Evolutionary conservation across 2,329 filamentous ascomycete genomes (phyloP).

Genomic region (Fusarium torreyae): DNA sequence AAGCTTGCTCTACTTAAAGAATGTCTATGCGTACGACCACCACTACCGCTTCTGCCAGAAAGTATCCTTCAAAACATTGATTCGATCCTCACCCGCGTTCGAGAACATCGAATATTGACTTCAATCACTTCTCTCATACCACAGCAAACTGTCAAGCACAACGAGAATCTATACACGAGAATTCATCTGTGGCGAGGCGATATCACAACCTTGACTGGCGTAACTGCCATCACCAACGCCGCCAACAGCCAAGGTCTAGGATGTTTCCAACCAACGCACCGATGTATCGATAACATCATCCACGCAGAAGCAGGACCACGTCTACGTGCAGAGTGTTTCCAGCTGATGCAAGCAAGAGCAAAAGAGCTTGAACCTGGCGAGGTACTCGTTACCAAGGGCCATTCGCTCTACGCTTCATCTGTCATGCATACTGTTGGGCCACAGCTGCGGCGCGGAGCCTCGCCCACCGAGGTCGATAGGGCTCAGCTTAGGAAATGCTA

Average conservation of each 20-base stretch:
- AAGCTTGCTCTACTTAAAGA: conserved; percentile 35
- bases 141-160: background rate
- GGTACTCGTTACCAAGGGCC: conserved; percentile 20
- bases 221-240: conserved; percentile 45
- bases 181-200: conserved; percentile 43
- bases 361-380: conserved; percentile 28
- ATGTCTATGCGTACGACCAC: conserved; percentile 31
- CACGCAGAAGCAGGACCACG: conserved; percentile 42
- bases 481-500: conserved; percentile 35
- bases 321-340: conserved; percentile 38
- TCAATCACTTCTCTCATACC: background rate
- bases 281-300: conserved; percentile 48
- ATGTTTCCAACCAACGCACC: conserved; percentile 45
- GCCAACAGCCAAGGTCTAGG: conserved; percentile 42
- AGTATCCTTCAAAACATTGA: conserved; percentile 30
- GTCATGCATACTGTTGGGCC: conserved; percentile 44
- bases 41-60: conserved; percentile 21
- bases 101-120: conserved; percentile 25
- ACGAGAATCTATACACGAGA: background rate
- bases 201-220: conserved; percentile 33
- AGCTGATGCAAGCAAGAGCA: conserved; percentile 16
- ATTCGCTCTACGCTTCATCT: conserved; percentile 23
- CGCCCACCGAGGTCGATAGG: background rate
- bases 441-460: conserved; percentile 12
- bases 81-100: conserved; percentile 4